Conservation (phyloP, 2,329 filamentous ascomycete genomes). For the Didymella glomerata region DNA sequence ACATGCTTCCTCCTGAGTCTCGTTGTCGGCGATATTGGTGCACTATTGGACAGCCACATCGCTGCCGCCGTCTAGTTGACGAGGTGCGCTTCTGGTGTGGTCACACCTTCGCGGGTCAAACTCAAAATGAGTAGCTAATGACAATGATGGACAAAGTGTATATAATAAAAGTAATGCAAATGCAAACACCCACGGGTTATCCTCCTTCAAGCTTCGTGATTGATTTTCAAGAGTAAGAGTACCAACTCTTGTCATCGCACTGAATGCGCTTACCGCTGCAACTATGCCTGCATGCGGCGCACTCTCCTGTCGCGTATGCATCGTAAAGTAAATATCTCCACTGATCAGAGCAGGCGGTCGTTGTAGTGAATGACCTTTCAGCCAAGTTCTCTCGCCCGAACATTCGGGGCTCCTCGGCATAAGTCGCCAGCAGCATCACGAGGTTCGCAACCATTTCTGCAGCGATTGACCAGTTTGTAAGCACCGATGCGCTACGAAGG, state of each 20-base stretch:
- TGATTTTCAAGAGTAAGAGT: background rate
- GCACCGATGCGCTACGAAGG: background rate
- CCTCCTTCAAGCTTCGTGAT: too few relatives aligned
- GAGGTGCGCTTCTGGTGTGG: background rate
- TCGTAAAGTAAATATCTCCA: background rate
- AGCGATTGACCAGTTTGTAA: background rate
- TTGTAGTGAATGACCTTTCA: background rate
- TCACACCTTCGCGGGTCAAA: background rate
- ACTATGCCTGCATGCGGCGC: too few relatives aligned
- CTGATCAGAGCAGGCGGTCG: background rate
- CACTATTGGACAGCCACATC: constrained; percentile 31
- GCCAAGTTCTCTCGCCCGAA: constrained; percentile 4
- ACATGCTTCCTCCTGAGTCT: constrained; percentile 65
- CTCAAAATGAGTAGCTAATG: background rate
- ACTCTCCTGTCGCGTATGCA: background rate
- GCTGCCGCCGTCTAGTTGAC: constrained; percentile 15
- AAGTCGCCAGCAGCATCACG: background rate
- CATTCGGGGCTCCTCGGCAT: constrained; percentile 1
- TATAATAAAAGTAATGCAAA: background rate
- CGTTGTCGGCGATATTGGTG: constrained; percentile 66
- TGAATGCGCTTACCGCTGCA: too few relatives aligned
- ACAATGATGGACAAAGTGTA: background rate
- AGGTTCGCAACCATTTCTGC: background rate
- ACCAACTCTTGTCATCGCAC: background rate
- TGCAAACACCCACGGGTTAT: background rate